phyloP scores from a whole-genome alignment of 495 filamentous ascomycete species.

The Talaromyces nanjingensis region DNA sequence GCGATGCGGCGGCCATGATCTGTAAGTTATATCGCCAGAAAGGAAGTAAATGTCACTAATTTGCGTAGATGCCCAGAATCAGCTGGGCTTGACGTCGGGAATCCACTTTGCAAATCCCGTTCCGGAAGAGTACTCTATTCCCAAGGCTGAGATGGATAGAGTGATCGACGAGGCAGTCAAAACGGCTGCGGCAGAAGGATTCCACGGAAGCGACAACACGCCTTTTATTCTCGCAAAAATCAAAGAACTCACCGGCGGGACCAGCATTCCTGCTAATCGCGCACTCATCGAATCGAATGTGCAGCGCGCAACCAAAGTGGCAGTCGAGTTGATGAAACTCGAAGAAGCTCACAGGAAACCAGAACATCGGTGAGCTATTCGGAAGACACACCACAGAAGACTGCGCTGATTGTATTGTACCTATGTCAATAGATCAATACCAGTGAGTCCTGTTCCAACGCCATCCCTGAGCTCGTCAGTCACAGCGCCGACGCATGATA shows the following conservation, averaged over 20 bases:
- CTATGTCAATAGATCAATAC: constrained; percentile 32
- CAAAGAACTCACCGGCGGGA: constrained; percentile 67
- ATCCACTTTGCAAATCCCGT: constrained; percentile 86
- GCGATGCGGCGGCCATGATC: constrained; percentile 80
- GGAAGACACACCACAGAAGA: neutral
- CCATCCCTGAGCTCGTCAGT: constrained; percentile 11
- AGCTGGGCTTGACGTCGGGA: constrained; percentile 62
- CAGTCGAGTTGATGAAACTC: constrained; percentile 65
- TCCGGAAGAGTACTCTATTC: constrained; percentile 60
- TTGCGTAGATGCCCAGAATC: constrained; percentile 51
- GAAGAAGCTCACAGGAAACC: constrained; percentile 27
- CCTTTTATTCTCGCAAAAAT: constrained; percentile 82
- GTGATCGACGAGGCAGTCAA: constrained; percentile 66
- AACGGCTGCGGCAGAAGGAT: constrained; percentile 62
- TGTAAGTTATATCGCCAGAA: constrained; percentile 39
- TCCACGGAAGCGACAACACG: constrained; percentile 72
- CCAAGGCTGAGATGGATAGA: constrained; percentile 63
- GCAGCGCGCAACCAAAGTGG: constrained; percentile 67
- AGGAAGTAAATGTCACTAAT: neutral
- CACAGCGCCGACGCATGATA: constrained; percentile 13
- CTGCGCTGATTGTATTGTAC: constrained; percentile 4
- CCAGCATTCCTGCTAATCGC: constrained; percentile 67
- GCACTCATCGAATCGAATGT: constrained; percentile 78
- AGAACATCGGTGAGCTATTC: constrained; percentile 34
- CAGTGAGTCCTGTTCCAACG: constrained; percentile 20